phyloP scores from a whole-genome alignment of 2,329 filamentous ascomycete species.

The Cladosporium austrohemisphaericum region DNA sequence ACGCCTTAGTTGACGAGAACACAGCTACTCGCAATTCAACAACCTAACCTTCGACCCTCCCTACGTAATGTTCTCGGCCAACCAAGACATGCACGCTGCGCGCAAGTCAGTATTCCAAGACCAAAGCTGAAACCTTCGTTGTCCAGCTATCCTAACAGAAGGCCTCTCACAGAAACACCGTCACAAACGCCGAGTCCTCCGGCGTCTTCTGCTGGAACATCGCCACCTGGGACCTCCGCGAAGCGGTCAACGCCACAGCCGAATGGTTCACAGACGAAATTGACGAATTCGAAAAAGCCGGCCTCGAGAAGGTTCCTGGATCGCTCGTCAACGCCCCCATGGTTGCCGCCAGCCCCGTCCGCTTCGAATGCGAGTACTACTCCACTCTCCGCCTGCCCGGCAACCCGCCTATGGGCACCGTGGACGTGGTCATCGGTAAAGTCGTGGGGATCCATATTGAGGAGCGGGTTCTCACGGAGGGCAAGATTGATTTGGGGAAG shows the following conservation, averaged over 20 bases:
- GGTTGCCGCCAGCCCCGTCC: slow-evolving; percentile 53
- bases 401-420: slow-evolving; percentile 55
- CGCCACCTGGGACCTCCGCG: slow-evolving; percentile 54
- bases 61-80: slow-evolving; percentile 60
- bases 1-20: not conserved
- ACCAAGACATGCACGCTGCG: slow-evolving; percentile 46
- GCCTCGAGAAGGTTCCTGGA: slow-evolving; percentile 47
- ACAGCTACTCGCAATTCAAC: slow-evolving; percentile 56
- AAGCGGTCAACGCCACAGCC: slow-evolving; percentile 54
- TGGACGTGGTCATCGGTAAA: slow-evolving; percentile 55
- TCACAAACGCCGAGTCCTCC: slow-evolving; percentile 53
- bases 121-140: too few species aligned
- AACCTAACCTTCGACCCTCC: slow-evolving; percentile 62
- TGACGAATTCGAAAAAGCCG: slow-evolving; percentile 54
- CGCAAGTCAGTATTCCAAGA: slow-evolving; percentile 39
- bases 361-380: slow-evolving; percentile 58
- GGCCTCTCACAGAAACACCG: slow-evolving; percentile 45
- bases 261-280: slow-evolving; percentile 48
- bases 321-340: slow-evolving; percentile 45
- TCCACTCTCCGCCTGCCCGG: slow-evolving; percentile 50
- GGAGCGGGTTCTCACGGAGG: slow-evolving; percentile 53
- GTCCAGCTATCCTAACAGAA: too few species aligned
- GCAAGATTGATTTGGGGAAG: slow-evolving; percentile 54
- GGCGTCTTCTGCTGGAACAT: slow-evolving; percentile 59
- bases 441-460: slow-evolving; percentile 57